A percentile compares a stretch with the other conserved stretches of the same genome.
Evolutionary conservation across 225 moss, liverwort and hornwort genomes (phyloP).

Genomic region (Polytrichum commune): DNA sequence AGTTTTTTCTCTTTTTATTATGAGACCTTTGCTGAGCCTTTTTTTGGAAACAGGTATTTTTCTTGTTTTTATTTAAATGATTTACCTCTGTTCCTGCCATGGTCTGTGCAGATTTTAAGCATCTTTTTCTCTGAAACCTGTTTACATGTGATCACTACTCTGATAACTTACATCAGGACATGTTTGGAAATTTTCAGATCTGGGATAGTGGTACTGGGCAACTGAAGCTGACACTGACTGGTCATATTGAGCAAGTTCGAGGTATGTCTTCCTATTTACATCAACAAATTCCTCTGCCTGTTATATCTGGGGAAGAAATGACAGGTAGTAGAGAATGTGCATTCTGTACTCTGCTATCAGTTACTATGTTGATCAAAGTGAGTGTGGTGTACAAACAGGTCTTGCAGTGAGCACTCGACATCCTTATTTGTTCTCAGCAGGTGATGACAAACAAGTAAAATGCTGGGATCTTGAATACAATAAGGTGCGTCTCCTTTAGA

Average conservation of each 20-base stretch:
- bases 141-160: no score
- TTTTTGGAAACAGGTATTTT: no score
- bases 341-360: no score
- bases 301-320: no score
- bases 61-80: no score
- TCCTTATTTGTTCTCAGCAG: constrained; percentile 97
- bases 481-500: constrained; percentile 44
- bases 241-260: constrained; percentile 99
- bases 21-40: no score
- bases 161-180: no score
- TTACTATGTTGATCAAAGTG: constrained; percentile 4
- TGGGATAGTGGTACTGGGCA: constrained; percentile 96
- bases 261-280: constrained; percentile 31
- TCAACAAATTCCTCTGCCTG: no score
- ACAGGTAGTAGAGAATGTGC: no score
- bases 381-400: constrained; percentile 45
- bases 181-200: constrained; percentile 40
- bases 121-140: no score
- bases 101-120: no score
- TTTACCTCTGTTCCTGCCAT: no score
- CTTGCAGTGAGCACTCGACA: constrained; percentile 91
- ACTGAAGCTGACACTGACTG: constrained; percentile 87
- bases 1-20: not conserved
- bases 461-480: constrained; percentile 99
- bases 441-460: constrained; percentile 98